Evolutionary conservation across 371 early-diverging fungal species (phyloP).

Genomic region (Mortierella sp.): DNA sequence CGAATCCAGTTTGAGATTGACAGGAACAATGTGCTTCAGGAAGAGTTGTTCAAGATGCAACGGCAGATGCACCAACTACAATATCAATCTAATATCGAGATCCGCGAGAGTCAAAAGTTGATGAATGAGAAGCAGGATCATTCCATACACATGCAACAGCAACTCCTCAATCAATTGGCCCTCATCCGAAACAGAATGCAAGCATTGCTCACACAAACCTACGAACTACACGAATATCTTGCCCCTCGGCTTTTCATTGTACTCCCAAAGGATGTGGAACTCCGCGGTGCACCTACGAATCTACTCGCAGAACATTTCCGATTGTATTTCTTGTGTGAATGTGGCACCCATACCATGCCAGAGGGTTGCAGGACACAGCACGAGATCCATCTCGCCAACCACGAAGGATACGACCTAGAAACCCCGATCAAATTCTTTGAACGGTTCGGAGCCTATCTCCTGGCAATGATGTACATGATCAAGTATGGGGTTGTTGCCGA

Average conservation of each 20-base stretch:
- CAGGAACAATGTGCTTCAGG: too few species aligned
- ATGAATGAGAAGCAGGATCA: neutral
- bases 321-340: too few species aligned
- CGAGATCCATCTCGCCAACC: too few species aligned
- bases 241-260: conserved; percentile 4
- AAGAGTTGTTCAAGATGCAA: too few species aligned
- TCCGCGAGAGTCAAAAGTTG: too few species aligned
- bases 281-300: neutral
- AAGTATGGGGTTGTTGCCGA: neutral
- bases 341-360: too few species aligned
- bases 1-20: too few species aligned
- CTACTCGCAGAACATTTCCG: neutral
- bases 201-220: neutral
- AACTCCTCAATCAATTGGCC: neutral
- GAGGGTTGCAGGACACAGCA: too few species aligned
- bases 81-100: too few species aligned
- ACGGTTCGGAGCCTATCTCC: neutral
- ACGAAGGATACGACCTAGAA: neutral
- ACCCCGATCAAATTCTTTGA: neutral
- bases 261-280: neutral
- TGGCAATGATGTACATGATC: conserved; percentile 1
- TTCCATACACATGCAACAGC: neutral
- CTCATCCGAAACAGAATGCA: neutral
- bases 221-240: neutral
- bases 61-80: too few species aligned